Evolutionary conservation across 257 asterid genomes (phyloP).

Genomic region (Solanum piurae): DNA sequence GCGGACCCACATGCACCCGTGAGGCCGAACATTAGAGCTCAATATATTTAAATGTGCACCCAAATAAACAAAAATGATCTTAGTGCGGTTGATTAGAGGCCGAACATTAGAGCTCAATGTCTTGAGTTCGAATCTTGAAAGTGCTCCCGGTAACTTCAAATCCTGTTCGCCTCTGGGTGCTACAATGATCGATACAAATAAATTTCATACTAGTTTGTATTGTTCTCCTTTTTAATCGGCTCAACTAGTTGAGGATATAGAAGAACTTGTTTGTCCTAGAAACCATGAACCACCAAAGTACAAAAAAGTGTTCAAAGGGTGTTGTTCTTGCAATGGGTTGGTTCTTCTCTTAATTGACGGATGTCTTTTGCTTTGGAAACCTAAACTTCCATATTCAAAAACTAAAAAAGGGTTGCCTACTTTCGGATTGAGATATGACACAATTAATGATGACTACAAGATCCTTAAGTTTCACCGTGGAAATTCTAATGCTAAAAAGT

Average conservation of each 20-base stretch:
- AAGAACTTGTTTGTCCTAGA: not conserved
- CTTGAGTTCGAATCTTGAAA: no score
- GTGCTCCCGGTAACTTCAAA: no score
- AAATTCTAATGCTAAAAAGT: not conserved
- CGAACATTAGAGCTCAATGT: no score
- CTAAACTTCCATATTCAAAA: not conserved
- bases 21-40: no score
- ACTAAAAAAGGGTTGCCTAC: not conserved
- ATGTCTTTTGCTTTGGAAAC: not conserved
- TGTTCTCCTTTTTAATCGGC: not conserved
- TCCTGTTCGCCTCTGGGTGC: no score
- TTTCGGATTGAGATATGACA: not conserved
- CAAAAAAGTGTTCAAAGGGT: not conserved
- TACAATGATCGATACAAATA: no score
- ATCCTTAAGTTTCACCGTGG: not conserved
- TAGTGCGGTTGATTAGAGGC: no score
- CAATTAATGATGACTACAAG: not conserved
- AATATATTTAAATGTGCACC: no score
- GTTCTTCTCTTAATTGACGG: not conserved
- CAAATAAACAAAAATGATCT: no score
- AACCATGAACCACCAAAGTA: not conserved
- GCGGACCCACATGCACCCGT: no score
- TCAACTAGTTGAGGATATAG: not conserved
- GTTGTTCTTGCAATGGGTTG: not conserved
- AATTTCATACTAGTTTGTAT: no score